Conservation (phyloP, 345 rosid genomes). For the Gossypium turneri region DNA sequence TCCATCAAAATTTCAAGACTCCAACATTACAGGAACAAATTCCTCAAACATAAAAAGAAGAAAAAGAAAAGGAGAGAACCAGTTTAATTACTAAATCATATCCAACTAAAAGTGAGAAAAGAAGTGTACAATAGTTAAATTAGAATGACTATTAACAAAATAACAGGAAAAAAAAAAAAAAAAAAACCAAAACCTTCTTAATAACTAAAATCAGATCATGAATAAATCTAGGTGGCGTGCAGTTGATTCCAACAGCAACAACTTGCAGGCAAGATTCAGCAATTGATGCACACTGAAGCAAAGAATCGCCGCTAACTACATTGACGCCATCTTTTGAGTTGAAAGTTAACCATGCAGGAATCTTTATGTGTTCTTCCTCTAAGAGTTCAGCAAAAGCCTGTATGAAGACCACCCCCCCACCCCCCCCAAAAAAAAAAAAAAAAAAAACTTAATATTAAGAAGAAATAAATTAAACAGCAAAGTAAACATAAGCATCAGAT, state of each 20-base stretch:
- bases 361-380: constrained; percentile 50
- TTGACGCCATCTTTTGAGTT: constrained; percentile 73
- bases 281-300: constrained; percentile 54
- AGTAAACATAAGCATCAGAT: not conserved
- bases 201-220: constrained; percentile 47
- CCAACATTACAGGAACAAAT: not conserved
- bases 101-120: not conserved
- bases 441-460: not conserved
- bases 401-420: not conserved
- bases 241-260: constrained; percentile 76
- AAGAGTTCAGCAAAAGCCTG: constrained; percentile 72
- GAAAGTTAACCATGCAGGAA: constrained; percentile 80
- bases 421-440: too few relatives aligned
- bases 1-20: not conserved
- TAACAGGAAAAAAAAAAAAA: not conserved
- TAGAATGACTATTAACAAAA: constrained; percentile 1
- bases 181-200: constrained; percentile 39
- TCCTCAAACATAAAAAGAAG: not conserved
- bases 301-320: constrained; percentile 73
- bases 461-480: not conserved
- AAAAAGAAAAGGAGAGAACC: not conserved
- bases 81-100: not conserved
- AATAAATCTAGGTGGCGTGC: constrained; percentile 83
- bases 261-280: constrained; percentile 63
- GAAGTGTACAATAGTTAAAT: not conserved